phyloP scores from a whole-genome alignment of 169 alveolate genomes.

The Eimeria praecox region DNA sequence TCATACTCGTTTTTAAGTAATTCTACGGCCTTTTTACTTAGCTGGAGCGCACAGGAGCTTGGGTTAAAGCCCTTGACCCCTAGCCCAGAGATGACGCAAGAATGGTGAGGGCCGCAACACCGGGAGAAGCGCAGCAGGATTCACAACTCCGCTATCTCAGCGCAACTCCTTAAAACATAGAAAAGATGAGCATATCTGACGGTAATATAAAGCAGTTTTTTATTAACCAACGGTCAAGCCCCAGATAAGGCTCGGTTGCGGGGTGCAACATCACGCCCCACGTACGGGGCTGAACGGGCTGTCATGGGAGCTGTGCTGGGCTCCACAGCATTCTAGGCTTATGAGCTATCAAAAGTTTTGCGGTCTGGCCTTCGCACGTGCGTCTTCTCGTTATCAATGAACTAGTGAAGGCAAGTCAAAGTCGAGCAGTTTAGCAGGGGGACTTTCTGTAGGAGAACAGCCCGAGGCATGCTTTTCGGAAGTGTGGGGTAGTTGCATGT shows the following conservation, averaged over 20 bases:
- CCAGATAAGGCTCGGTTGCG: constrained; percentile 62
- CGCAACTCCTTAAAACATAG: neutral
- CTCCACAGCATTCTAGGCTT: neutral
- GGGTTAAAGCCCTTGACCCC: neutral
- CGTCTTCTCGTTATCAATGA: constrained; percentile 75
- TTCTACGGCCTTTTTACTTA: neutral
- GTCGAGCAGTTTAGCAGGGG: neutral
- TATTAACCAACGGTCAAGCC: constrained; percentile 36
- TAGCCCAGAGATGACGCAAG: neutral
- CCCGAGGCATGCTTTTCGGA: neutral
- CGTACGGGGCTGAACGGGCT: constrained; percentile 67
- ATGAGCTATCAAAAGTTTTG: neutral
- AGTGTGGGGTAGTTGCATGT: constrained; percentile 74
- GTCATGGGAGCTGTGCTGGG: neutral
- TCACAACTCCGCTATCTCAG: neutral
- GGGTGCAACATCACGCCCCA: constrained; percentile 72
- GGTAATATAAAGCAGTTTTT: neutral
- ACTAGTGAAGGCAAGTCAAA: constrained; percentile 68
- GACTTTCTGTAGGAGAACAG: neutral
- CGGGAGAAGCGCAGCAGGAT: neutral
- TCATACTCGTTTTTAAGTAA: neutral
- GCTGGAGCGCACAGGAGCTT: neutral
- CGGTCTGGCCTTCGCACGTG: constrained; percentile 73
- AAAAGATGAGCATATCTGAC: too few species aligned
- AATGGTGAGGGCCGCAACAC: neutral